Percentiles rank a stretch among this genome's conserved stretches.
These are phyloP conservation scores for Ceratobasidium sp. DNA, from an alignment of 1,284 basidiomycete genomes.

Conservation along the genomic window DNA sequence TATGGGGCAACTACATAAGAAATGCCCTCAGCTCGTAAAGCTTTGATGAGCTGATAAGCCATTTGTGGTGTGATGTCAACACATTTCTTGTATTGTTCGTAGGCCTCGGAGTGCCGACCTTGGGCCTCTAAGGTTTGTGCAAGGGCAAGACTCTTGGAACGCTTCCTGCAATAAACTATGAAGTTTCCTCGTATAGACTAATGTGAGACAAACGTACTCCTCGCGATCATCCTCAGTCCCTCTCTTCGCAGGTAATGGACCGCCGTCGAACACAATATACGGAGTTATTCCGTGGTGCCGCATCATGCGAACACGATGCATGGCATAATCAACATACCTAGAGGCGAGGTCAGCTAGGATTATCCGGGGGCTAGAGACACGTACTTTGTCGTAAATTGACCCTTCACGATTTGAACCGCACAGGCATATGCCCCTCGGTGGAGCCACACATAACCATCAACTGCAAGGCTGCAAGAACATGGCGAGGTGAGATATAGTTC, in stretches of 20 bases:
- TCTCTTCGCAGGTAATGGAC: slow-evolving; percentile 93
- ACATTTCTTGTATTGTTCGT: slow-evolving; percentile 91
- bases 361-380: background rate
- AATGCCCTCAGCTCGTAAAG: slow-evolving; percentile 82
- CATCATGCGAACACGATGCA: slow-evolving; percentile 90
- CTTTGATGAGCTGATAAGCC: slow-evolving; percentile 98
- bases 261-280: slow-evolving; percentile 97
- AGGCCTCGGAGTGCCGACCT: slow-evolving; percentile 83
- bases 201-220: slow-evolving; percentile 57
- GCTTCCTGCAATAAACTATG: slow-evolving; percentile 61
- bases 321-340: slow-evolving; percentile 97
- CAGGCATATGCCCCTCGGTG: slow-evolving; percentile 95
- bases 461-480: slow-evolving; percentile 67
- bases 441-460: slow-evolving; percentile 98
- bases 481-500: slow-evolving; percentile 44
- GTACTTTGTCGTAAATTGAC: slow-evolving; percentile 84
- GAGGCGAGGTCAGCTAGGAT: slow-evolving; percentile 18
- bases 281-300: slow-evolving; percentile 88
- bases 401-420: slow-evolving; percentile 90
- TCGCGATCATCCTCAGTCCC: slow-evolving; percentile 89
- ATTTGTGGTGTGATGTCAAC: slow-evolving; percentile 97
- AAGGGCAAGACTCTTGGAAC: slow-evolving; percentile 75
- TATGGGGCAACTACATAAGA: slow-evolving; percentile 96
- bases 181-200: slow-evolving; percentile 17
- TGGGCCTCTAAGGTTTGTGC: slow-evolving; percentile 82